These are phyloP conservation scores for Exsudoporus floridanus DNA, from an alignment of 1,284 basidiomycete genomes.

Conservation along the genomic window DNA sequence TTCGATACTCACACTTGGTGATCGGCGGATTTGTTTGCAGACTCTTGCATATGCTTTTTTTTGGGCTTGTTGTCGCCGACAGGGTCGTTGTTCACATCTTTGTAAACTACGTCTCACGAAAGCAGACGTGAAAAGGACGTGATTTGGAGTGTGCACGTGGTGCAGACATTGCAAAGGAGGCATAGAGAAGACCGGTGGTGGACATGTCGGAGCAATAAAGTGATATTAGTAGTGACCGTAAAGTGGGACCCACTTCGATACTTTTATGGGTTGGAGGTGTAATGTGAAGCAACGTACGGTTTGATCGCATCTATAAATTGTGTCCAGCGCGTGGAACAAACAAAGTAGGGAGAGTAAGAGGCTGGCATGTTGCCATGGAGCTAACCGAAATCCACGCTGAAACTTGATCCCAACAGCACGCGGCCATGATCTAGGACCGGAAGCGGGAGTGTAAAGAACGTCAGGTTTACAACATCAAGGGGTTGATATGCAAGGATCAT, in stretches of 20 bases:
- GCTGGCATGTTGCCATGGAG: slow-evolving; percentile 8
- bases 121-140: background rate
- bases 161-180: background rate
- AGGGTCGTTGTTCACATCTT: background rate
- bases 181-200: background rate
- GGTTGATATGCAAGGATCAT: background rate
- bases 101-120: background rate
- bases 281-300: background rate
- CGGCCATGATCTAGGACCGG: background rate
- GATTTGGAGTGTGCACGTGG: background rate
- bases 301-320: background rate
- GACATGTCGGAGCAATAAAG: background rate
- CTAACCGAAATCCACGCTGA: background rate
- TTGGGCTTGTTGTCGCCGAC: background rate
- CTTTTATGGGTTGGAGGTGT: background rate
- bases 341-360: background rate
- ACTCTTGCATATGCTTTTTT: background rate
- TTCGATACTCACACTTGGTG: slow-evolving; percentile 3
- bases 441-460: background rate
- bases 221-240: background rate
- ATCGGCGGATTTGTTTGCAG: background rate
- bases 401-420: slow-evolving; percentile 4
- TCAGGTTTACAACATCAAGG: slow-evolving; percentile 8
- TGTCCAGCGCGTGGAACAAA: background rate
- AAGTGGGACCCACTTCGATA: background rate